A percentile compares a stretch with the other conserved stretches of the same genome.
phyloP scores from a whole-genome alignment of 345 rosid species.

The Eucalyptus marginata region DNA sequence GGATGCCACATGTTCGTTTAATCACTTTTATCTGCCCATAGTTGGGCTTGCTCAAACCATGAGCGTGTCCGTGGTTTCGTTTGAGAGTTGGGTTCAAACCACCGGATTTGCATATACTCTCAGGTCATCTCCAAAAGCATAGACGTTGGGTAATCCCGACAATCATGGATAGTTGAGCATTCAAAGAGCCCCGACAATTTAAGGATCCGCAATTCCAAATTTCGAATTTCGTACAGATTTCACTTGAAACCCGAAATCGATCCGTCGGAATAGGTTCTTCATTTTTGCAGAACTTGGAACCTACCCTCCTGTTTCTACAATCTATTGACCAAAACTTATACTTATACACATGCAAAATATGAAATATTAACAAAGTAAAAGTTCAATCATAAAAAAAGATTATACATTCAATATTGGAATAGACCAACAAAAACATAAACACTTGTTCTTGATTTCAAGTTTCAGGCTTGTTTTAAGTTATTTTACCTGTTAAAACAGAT shows the following conservation, averaged over 20 bases:
- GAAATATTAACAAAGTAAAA: rapidly evolving
- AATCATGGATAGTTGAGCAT: neutral
- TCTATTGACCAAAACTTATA: too few relatives aligned
- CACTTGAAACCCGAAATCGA: too few relatives aligned
- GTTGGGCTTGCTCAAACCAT: neutral
- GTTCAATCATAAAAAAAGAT: too few relatives aligned
- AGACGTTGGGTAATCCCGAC: neutral
- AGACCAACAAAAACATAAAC: too few relatives aligned
- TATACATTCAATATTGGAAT: too few relatives aligned
- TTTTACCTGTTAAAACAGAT: too few relatives aligned
- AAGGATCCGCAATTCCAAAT: too few relatives aligned
- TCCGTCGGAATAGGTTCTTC: rapidly evolving
- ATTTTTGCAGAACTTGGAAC: rapidly evolving
- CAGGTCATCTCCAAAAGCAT: neutral
- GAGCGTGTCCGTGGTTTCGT: neutral
- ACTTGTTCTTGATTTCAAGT: too few relatives aligned
- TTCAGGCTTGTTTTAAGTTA: too few relatives aligned
- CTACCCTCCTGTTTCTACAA: rapidly evolving
- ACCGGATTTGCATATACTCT: neutral
- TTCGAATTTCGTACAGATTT: too few relatives aligned
- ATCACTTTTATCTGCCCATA: neutral
- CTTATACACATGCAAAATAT: too few relatives aligned
- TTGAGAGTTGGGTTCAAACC: neutral
- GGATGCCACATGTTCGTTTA: neutral
- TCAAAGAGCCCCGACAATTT: neutral